Evolutionary conservation across 495 filamentous ascomycete species (phyloP), one percentile per base, ranked within the genome.

Genomic region (Aspergillus sclerotioniger): DNA sequence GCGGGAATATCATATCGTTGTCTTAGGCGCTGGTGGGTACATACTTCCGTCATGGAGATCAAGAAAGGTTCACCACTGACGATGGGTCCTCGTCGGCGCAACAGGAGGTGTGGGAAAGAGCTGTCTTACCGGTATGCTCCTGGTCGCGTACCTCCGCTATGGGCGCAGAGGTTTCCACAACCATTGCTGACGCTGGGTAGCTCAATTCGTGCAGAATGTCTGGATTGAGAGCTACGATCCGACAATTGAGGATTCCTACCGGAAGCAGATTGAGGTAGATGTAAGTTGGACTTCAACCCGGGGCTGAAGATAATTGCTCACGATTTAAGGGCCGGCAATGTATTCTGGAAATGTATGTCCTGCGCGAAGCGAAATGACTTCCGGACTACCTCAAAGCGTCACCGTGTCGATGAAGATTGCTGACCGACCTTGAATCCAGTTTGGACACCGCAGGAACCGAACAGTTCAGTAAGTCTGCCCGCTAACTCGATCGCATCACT

Each of bases 221-320:
- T 98, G 95, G 91, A 96, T 98, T 69, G 94, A 98, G 75, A 92
- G 89, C 71, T 98, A 98, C 75, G 94, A 98, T 73, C 94, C 94
- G 4, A 98, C 94, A 8, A 98, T 98, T 67, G 94, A 98, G 75
- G 92, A 98, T 75, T 96, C 94, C 44, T 98, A 98, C 72, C 81
- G 92, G 48, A 97, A 96, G 67, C 90, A 93, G 62, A 87, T 96
- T 41, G 86, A 93, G 62, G 91, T 98, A 57, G 94, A 98, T 83
- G 93, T 98, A 76, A 70, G 75, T 73, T 15, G 13, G 72, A 82
- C 84, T 35, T 48, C 12, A 15, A 20, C 44, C 44, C 44, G 15
- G 16, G 25, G 19, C 35, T 49, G 28, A 37, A 10, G 20, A 10
- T 55, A 29, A 59, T 56, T 65, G 48, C 62, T 78, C 44, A 77